Conservation (phyloP, 2,329 filamentous ascomycete genomes). For the Hortaea sp. region DNA sequence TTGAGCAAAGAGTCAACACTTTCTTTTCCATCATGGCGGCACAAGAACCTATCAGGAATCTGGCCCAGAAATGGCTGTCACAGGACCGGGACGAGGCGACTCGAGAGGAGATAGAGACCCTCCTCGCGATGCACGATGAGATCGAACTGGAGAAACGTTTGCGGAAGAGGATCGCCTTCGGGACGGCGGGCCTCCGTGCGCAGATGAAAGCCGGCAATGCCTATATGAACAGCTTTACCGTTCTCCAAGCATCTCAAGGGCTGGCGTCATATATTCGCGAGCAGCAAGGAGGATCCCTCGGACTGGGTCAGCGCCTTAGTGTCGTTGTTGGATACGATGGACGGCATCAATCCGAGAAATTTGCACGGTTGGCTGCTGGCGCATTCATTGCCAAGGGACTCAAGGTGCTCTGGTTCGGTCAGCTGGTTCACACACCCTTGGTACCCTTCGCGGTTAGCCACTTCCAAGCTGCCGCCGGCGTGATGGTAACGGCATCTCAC, state of each 20-base stretch:
- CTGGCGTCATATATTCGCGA: constrained; percentile 49
- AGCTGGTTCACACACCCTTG: constrained; percentile 48
- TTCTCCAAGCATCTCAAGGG: constrained; percentile 51
- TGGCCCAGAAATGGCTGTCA: constrained; percentile 48
- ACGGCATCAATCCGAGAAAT: constrained; percentile 51
- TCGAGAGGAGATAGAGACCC: constrained; percentile 42
- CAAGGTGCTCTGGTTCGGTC: constrained; percentile 50
- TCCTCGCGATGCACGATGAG: constrained; percentile 35
- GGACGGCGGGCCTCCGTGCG: constrained; percentile 53
- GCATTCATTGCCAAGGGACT: constrained; percentile 50
- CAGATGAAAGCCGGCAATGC: constrained; percentile 57
- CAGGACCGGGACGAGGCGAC: constrained; percentile 47
- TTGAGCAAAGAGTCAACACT: neutral
- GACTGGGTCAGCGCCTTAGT: constrained; percentile 30
- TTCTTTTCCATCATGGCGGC: neutral
- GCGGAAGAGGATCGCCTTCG: constrained; percentile 48
- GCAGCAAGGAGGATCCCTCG: constrained; percentile 19
- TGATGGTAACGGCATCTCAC: constrained; percentile 59
- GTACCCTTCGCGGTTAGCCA: constrained; percentile 51
- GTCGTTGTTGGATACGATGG: constrained; percentile 55
- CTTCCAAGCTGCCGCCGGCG: constrained; percentile 45
- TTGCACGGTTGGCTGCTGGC: constrained; percentile 50
- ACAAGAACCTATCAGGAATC: constrained; percentile 7
- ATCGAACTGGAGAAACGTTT: constrained; percentile 45
- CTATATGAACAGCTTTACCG: constrained; percentile 28